Percentiles rank a stretch among this genome's conserved stretches.
phyloP scores from a whole-genome alignment of 2,329 filamentous ascomycete genomes.

The Dactylella cylindrospora region DNA sequence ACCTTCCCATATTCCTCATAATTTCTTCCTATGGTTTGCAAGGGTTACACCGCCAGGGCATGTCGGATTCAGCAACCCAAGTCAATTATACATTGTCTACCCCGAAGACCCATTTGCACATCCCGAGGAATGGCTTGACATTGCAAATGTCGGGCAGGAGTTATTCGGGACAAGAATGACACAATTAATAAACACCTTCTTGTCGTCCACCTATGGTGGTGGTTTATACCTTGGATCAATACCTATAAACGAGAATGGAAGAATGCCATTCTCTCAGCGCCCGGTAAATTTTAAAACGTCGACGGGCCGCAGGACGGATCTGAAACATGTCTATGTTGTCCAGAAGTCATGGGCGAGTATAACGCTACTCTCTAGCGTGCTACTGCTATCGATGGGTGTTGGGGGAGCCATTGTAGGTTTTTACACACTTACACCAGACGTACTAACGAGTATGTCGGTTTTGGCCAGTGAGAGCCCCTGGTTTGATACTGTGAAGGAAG shows the following conservation, averaged over 20 bases:
- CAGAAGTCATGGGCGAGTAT: slow-evolving; percentile 23
- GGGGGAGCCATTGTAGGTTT: slow-evolving; percentile 17
- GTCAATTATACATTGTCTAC: slow-evolving; percentile 29
- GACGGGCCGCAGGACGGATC: slow-evolving; percentile 4
- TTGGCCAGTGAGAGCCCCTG: slow-evolving; percentile 27
- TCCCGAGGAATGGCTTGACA: slow-evolving; percentile 16
- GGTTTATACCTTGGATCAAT: slow-evolving; percentile 26
- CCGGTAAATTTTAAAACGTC: slow-evolving; percentile 11
- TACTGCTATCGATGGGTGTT: slow-evolving; percentile 27
- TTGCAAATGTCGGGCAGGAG: slow-evolving; percentile 11
- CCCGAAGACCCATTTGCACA: slow-evolving; percentile 24
- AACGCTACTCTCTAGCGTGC: slow-evolving; percentile 23
- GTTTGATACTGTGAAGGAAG: slow-evolving; percentile 40
- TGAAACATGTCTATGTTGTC: slow-evolving; percentile 26
- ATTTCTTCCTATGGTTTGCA: slow-evolving; percentile 30
- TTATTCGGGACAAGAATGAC: slow-evolving; percentile 20
- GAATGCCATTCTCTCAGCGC: neutral
- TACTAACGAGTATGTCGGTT: slow-evolving; percentile 26
- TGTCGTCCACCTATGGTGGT: slow-evolving; percentile 26
- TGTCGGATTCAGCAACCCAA: slow-evolving; percentile 28
- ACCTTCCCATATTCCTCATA: slow-evolving; percentile 2
- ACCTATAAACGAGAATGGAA: slow-evolving; percentile 1
- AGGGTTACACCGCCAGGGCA: slow-evolving; percentile 23
- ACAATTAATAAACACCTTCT: slow-evolving; percentile 32
- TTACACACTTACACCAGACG: slow-evolving; percentile 21